Conservation (phyloP, 1,284 basidiomycete species). For the Singerocomus inundabilis region DNA sequence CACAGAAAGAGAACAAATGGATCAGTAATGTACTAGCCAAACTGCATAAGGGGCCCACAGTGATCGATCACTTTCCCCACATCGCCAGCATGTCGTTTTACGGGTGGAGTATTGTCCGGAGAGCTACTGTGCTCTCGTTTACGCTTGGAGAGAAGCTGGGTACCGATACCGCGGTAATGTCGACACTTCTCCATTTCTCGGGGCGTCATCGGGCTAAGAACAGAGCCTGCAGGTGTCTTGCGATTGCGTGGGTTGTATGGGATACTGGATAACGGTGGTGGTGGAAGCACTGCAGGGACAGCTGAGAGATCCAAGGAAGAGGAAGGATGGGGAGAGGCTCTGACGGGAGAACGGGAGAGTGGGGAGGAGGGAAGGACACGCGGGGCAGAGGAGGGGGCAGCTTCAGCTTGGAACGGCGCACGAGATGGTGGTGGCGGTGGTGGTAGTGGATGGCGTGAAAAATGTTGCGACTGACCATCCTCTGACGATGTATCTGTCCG, state of each 20-base stretch:
- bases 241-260: slow-evolving; percentile 67
- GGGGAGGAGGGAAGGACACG: slow-evolving; percentile 29
- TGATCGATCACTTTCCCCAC: slow-evolving; percentile 69
- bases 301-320: slow-evolving; percentile 24
- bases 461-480: slow-evolving; percentile 23
- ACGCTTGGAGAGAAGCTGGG: slow-evolving; percentile 52
- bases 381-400: slow-evolving; percentile 21
- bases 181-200: slow-evolving; percentile 62
- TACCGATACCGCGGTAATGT: slow-evolving; percentile 56
- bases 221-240: slow-evolving; percentile 56
- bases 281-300: slow-evolving; percentile 27
- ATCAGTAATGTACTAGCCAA: neutral
- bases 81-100: slow-evolving; percentile 59
- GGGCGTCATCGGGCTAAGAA: slow-evolving; percentile 62
- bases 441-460: slow-evolving; percentile 28
- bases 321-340: slow-evolving; percentile 29
- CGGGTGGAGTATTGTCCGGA: slow-evolving; percentile 40
- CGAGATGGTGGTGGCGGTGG: slow-evolving; percentile 25
- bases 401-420: slow-evolving; percentile 29
- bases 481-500: slow-evolving; percentile 21
- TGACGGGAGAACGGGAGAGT: slow-evolving; percentile 30
- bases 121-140: slow-evolving; percentile 50
- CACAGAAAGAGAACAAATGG: neutral
- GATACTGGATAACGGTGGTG: slow-evolving; percentile 33
- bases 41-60: slow-evolving; percentile 46